Evolutionary conservation across 805 yeast genomes (phyloP).

Genomic region (Ogataea ramenticola): DNA sequence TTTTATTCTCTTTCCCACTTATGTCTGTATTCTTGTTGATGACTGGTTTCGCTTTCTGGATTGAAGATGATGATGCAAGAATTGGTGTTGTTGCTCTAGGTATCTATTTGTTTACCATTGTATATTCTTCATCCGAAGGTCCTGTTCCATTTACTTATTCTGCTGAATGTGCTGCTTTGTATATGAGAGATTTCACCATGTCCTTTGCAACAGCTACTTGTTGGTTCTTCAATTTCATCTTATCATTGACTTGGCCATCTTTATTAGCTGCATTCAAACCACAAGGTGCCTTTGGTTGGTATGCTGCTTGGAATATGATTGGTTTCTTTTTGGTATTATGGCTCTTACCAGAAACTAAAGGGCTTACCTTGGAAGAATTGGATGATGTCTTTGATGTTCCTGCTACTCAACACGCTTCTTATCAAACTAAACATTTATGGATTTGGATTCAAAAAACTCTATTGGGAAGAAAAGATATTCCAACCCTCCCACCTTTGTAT

Average conservation of each 20-base stretch:
- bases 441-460: constrained; percentile 40
- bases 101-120: constrained; percentile 63
- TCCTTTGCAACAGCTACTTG: constrained; percentile 69
- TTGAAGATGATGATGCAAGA: constrained; percentile 37
- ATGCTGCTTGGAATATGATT: constrained; percentile 76
- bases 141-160: constrained; percentile 87
- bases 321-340: constrained; percentile 67
- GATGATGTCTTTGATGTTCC: constrained; percentile 67
- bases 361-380: constrained; percentile 66
- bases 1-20: constrained; percentile 54
- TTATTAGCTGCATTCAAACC: constrained; percentile 58
- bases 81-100: constrained; percentile 66
- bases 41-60: constrained; percentile 70
- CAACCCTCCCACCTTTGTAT: constrained; percentile 49
- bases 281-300: constrained; percentile 85
- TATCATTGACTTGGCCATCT: constrained; percentile 77
- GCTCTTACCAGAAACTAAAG: constrained; percentile 67
- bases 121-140: constrained; percentile 81
- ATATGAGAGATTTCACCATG: constrained; percentile 75
- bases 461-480: constrained; percentile 40
- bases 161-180: constrained; percentile 77
- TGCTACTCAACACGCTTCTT: constrained; percentile 44
- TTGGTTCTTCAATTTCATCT: constrained; percentile 66
- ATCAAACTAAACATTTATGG: constrained; percentile 32
- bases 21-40: constrained; percentile 54